phyloP scores from a whole-genome alignment of 2,329 filamentous ascomycete genomes.

The Sphaerulina populicola region DNA sequence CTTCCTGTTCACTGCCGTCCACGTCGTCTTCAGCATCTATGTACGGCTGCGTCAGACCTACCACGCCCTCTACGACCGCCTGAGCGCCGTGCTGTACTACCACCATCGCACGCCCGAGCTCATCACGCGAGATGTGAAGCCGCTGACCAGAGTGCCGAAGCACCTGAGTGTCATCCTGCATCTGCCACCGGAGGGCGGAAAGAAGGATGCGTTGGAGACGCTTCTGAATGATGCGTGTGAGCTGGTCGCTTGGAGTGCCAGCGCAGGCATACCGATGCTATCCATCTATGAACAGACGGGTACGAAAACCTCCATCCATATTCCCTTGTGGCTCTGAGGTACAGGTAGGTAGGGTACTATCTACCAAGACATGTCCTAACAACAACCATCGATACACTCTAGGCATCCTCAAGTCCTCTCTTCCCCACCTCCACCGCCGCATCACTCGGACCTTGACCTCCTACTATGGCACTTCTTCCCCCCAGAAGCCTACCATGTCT shows the following conservation, averaged over 20 bases:
- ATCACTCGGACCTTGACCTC: conserved; percentile 71
- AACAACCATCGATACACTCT: conserved; percentile 1
- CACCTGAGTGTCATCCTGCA: conserved; percentile 83
- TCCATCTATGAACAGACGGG: conserved; percentile 90
- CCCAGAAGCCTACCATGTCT: conserved; percentile 60
- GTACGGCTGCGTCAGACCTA: conserved; percentile 73
- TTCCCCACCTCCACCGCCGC: conserved; percentile 72
- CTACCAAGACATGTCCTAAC: no score
- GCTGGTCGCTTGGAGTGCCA: conserved; percentile 84
- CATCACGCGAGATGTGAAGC: conserved; percentile 76
- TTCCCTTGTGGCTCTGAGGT: no score
- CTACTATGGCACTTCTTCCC: conserved; percentile 66
- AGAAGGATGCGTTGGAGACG: conserved; percentile 67
- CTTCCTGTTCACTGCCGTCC: conserved; percentile 60
- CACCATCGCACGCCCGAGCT: conserved; percentile 92
- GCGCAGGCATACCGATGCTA: conserved; percentile 75
- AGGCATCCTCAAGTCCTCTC: conserved; percentile 84
- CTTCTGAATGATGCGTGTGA: conserved; percentile 87
- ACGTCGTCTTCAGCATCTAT: conserved; percentile 79
- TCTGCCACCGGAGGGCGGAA: conserved; percentile 57
- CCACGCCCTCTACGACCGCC: conserved; percentile 66
- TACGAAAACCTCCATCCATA: conserved; percentile 39
- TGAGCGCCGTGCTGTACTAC: conserved; percentile 79
- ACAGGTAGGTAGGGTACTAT: no score
- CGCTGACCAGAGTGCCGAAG: conserved; percentile 64